phyloP scores from a whole-genome alignment of 352 stramenopile genomes.

The Phytophthora melonis region DNA sequence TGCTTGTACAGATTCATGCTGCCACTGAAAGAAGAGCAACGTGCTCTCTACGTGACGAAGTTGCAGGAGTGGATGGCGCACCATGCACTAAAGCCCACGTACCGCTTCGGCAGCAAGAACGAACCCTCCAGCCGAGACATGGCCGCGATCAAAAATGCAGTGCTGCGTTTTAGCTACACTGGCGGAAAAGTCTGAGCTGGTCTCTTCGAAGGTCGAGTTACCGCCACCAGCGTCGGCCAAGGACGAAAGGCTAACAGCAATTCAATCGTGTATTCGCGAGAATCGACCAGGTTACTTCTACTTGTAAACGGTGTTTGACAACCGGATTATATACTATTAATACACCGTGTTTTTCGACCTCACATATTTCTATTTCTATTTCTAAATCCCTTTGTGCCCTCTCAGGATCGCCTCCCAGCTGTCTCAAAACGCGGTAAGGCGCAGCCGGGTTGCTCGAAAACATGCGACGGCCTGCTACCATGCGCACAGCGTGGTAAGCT shows the following conservation, averaged over 20 bases:
- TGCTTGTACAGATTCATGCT: constrained; percentile 66
- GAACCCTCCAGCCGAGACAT: constrained; percentile 57
- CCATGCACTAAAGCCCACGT: constrained; percentile 46
- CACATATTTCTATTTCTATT: constrained; percentile 22
- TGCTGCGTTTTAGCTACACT: constrained; percentile 63
- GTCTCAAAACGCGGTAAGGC: background rate
- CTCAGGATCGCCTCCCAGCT: constrained; percentile 19
- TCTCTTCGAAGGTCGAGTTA: no score
- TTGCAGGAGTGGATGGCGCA: constrained; percentile 62
- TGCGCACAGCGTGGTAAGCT: background rate
- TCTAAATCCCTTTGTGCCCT: constrained; percentile 36
- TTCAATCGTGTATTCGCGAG: no score
- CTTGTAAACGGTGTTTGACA: no score
- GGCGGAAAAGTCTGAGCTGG: constrained; percentile 4
- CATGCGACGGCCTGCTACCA: background rate
- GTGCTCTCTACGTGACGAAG: constrained; percentile 72
- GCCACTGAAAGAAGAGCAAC: constrained; percentile 74
- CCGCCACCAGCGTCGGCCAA: no score
- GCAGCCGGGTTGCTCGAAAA: background rate
- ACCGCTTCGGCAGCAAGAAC: constrained; percentile 40
- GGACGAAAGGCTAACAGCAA: no score
- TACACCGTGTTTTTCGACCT: no score
- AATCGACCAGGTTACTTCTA: no score
- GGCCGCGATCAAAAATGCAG: constrained; percentile 60
- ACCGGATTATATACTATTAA: no score